phyloP scores from a whole-genome alignment of 1,284 basidiomycete genomes.

The Sparassis latifolia region DNA sequence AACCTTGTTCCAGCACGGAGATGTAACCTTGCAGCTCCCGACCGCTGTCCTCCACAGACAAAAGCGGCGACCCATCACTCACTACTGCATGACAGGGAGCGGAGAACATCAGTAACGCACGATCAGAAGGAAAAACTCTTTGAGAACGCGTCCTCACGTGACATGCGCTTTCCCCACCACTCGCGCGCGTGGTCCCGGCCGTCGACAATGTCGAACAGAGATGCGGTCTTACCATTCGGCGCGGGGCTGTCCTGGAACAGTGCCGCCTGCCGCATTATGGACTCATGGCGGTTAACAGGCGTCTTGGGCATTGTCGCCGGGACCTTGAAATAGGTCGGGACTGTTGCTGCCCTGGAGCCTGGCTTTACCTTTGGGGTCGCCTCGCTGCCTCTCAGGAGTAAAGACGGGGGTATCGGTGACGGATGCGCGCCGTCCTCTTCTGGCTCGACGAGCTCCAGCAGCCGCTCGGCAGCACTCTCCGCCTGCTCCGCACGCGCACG shows the following conservation, averaged over 20 bases:
- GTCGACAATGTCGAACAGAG: slow-evolving; percentile 57
- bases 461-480: slow-evolving; percentile 76
- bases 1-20: slow-evolving; percentile 42
- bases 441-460: slow-evolving; percentile 74
- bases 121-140: slow-evolving; percentile 11
- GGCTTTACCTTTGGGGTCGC: slow-evolving; percentile 32
- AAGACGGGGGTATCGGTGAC: slow-evolving; percentile 48
- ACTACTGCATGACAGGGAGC: slow-evolving; percentile 37
- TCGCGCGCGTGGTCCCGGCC: slow-evolving; percentile 57
- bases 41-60: slow-evolving; percentile 32
- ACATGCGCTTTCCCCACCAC: slow-evolving; percentile 74
- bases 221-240: slow-evolving; percentile 41
- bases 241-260: slow-evolving; percentile 72
- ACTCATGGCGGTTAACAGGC: slow-evolving; percentile 45
- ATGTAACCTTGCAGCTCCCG: slow-evolving; percentile 50
- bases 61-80: slow-evolving; percentile 38
- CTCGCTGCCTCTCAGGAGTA: slow-evolving; percentile 38
- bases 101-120: slow-evolving; percentile 13
- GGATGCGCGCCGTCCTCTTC: slow-evolving; percentile 51
- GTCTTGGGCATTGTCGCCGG: slow-evolving; percentile 38
- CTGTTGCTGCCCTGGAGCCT: slow-evolving; percentile 21
- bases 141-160: slow-evolving; percentile 38
- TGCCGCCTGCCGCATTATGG: slow-evolving; percentile 68
- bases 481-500: slow-evolving; percentile 84
- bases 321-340: slow-evolving; percentile 17